Base-by-base conservation (phyloP, 305 asterid genomes). In the Solanum hybrid region DNA sequence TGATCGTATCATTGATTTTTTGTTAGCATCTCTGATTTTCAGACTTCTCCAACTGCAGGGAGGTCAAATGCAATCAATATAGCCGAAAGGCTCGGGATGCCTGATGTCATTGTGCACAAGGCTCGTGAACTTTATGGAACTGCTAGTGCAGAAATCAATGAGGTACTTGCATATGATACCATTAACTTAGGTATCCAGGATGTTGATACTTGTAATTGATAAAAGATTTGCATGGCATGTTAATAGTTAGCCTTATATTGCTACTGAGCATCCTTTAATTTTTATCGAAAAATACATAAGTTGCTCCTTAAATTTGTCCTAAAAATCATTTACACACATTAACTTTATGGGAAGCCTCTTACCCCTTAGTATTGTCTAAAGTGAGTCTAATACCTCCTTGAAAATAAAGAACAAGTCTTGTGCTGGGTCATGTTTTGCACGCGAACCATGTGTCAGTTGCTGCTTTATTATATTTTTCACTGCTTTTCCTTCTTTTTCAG, bases 1-100 rank as follows among this genome's bases (percentile, higher is more conserved):
- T 34, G 88, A 32, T 60, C 2, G 2, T 85, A 29, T 32, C 77
- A 7, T 85, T 85, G 77, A 51, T 11, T 32, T 56, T 85, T 32
- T 60, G 77, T 5, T 85, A 32, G 34, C 9, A 85, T 32, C 76
- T 85, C 88, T 85, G 29, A 85, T 85, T 85, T 32, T 60, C 88
- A 32, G 77, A 42, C 80, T 78, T 88, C 71, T 60, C 79, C 86
- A 78, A 89, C 31, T 91, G 89, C 94, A 97, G 99, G 99, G 69
- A 96, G 98, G 42, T 98, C 99, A 90, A 98, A 98, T 94, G 99
- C 99, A 88, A 98, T 98, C 88, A 95, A 94, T 93, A 94, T 98
- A 87, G 96, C 99, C 72, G 98, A 96, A 95, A 97, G 98, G 93
- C 96, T 98, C 71, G 98, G 99, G 76, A 91, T 98, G 73, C 98